Evolutionary conservation across 331 rosid genomes (phyloP).

Genomic region (Malus hybrid): DNA sequence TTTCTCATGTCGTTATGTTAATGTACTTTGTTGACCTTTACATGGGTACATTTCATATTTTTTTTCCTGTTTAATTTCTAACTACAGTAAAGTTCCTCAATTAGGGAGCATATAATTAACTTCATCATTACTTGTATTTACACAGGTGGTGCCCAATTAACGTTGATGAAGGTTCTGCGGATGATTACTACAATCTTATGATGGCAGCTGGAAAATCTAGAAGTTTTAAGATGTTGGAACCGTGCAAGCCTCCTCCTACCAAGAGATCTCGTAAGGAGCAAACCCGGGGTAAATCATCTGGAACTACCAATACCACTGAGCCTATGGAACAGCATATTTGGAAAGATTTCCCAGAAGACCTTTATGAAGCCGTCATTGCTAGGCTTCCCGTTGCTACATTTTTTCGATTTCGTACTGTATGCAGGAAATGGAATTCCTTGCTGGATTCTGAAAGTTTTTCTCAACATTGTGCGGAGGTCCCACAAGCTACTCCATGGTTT

Average conservation of each 20-base stretch:
- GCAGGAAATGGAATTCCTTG: slow-evolving; percentile 76
- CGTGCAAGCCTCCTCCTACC: slow-evolving; percentile 53
- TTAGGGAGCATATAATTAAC: slow-evolving; percentile 7
- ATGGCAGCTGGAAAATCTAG: slow-evolving; percentile 59
- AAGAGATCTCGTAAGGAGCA: slow-evolving; percentile 66
- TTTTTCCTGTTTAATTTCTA: not conserved
- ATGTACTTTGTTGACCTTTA: not conserved
- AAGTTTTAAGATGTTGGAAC: slow-evolving; percentile 43
- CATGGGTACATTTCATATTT: not conserved
- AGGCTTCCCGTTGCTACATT: slow-evolving; percentile 79
- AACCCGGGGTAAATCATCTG: slow-evolving; percentile 47
- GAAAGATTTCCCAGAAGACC: slow-evolving; percentile 91
- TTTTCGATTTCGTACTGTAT: slow-evolving; percentile 77
- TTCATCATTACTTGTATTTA: slow-evolving; percentile 13
- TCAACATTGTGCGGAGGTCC: slow-evolving; percentile 56
- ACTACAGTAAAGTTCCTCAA: not conserved
- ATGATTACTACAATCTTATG: slow-evolving; percentile 55
- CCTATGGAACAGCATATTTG: slow-evolving; percentile 73
- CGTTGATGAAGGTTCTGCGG: slow-evolving; percentile 46
- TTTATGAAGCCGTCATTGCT: slow-evolving; percentile 76
- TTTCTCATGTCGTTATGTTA: not conserved
- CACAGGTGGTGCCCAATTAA: slow-evolving; percentile 54
- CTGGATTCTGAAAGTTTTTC: slow-evolving; percentile 66
- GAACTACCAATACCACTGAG: slow-evolving; percentile 36
- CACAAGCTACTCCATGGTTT: slow-evolving; percentile 71